A percentile compares a stretch with the other conserved stretches of the same genome.
phyloP scores from a whole-genome alignment of 305 asterid species.

The Ilex paraguariensis region DNA sequence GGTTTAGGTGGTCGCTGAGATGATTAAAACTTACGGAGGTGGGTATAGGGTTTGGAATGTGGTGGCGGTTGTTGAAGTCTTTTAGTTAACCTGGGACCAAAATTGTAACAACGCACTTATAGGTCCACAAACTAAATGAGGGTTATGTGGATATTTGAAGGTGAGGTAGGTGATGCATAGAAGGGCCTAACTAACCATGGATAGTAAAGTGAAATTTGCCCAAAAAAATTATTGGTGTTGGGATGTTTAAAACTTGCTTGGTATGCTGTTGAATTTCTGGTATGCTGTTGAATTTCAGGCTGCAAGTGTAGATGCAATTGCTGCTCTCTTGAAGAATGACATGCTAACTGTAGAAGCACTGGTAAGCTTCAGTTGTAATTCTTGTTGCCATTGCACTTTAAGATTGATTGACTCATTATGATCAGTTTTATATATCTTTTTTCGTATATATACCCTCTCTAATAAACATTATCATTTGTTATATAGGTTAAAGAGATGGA shows the following conservation, averaged over 20 bases:
- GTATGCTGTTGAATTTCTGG: background rate
- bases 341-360: conserved; percentile 54
- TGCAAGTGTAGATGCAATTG: conserved; percentile 53
- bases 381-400: background rate
- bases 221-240: no score
- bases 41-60: no score
- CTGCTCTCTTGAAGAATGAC: conserved; percentile 58
- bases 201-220: no score
- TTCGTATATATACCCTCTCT: background rate
- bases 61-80: no score
- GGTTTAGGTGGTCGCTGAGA: no score
- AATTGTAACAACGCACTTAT: background rate
- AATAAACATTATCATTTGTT: background rate
- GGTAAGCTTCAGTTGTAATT: conserved; percentile 33
- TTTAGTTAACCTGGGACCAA: no score
- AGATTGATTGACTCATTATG: background rate
- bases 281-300: conserved; percentile 42
- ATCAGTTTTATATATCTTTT: background rate
- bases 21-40: no score
- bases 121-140: background rate
- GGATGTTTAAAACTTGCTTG: background rate
- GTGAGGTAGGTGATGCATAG: no score
- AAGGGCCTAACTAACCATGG: no score
- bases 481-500: conserved; percentile 83
- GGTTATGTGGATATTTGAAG: no score